Evolutionary conservation across 1,284 basidiomycete genomes (phyloP), one percentile per base, ranked within the genome.

Genomic region (Malassezia caprae): DNA sequence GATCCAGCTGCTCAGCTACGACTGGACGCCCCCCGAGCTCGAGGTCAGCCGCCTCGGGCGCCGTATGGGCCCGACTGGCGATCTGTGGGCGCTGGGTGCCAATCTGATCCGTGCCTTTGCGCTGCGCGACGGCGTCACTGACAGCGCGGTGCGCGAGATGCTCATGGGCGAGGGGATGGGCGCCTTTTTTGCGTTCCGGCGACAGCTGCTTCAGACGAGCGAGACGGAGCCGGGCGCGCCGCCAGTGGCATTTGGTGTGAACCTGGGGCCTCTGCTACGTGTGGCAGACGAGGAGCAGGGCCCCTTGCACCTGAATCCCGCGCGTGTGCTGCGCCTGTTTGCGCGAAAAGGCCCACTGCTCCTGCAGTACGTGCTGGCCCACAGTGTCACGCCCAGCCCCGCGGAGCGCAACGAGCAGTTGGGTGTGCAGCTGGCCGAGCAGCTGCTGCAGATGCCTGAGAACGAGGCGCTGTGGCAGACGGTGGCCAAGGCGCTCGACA

Each of bases 21-120:
- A 73, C 34, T 73, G 70, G 70, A 67, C 67, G 35, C 69, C 70
- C 4, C 70, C 70, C 2, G 70, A 73, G 48, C 63, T 69, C 11
- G 56, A 50, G 31, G 60, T 63, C 1, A 65, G 67, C 1, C 58
- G 58, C n/a, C 53, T 62, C 30, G 70, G 70, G 2, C 48, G 70
- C 13, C 49, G 68, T 13, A 72, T 65, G 60, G 70, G 70, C 2
- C 69, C 70, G 0, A 52, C 59, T 5, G 70, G 69, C 3, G 70
- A 73, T 47, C 46, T 73, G 30, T 73, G 65, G 65, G 70, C 70
- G 24, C 52, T 73, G 2, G 70, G 70, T 0, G 66, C 65, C 37
- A 73, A 73, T 40, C 37, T 73, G 30, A 67, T 73, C 15, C 51
- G 70, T 0, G 70, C 67, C 0, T 73, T 67, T 61, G 70, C 70